Percentiles rank a stretch among this genome's conserved stretches.
phyloP scores from a whole-genome alignment of 768 basidiomycete species.

The Mrakia frigida region DNA sequence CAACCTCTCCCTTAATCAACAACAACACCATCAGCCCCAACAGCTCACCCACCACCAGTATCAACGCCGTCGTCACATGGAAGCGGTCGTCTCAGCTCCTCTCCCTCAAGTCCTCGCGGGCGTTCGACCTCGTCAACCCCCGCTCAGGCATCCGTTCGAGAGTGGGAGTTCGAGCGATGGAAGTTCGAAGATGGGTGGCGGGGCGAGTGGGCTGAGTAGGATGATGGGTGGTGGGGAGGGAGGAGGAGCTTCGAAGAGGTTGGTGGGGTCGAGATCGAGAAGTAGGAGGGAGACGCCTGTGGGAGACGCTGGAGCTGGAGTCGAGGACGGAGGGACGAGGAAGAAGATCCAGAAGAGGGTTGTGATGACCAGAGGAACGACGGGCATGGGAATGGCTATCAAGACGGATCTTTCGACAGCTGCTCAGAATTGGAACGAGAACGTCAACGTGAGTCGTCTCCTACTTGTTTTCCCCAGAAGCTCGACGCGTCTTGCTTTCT shows the following conservation, averaged over 20 bases:
- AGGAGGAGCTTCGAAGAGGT: neutral
- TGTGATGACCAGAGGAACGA: conserved; percentile 29
- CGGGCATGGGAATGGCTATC: neutral
- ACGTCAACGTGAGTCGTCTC: conserved; percentile 17
- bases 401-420: conserved; percentile 22
- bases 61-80: conserved; percentile 10
- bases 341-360: neutral
- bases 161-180: conserved; percentile 8
- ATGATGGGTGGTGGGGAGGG: neutral
- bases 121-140: conserved; percentile 6
- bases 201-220: neutral
- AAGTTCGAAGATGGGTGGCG: conserved; percentile 5
- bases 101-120: conserved; percentile 13
- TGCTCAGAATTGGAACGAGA: conserved; percentile 31
- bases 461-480: neutral
- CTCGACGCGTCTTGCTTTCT: neutral
- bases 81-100: conserved; percentile 15
- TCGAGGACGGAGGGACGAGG: neutral
- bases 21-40: neutral
- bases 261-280: neutral
- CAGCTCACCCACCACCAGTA: neutral
- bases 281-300: neutral
- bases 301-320: neutral
- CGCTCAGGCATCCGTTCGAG: conserved; percentile 4
- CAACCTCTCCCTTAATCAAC: conserved; percentile 3